Conservation (phyloP, 305 asterid genomes). For the Fraxinus angustifolia region DNA sequence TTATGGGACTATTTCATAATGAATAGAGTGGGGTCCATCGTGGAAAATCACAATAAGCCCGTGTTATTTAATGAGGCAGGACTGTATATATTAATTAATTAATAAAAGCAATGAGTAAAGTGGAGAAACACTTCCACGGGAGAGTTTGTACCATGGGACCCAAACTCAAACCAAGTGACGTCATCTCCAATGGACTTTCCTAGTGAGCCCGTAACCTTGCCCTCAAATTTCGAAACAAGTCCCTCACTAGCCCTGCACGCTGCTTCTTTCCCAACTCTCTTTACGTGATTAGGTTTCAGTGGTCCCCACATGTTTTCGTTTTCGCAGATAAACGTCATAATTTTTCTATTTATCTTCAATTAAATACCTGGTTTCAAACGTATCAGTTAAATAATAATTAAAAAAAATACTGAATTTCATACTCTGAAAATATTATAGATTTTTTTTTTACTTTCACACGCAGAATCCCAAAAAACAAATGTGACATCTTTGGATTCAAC, state of each 20-base stretch:
- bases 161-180: slow-evolving; percentile 17
- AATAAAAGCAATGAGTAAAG: slow-evolving; percentile 7
- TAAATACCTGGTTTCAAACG: too few relatives aligned
- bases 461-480: too few relatives aligned
- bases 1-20: background rate
- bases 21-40: background rate
- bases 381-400: too few relatives aligned
- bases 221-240: slow-evolving; percentile 27
- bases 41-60: background rate
- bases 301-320: slow-evolving; percentile 8
- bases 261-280: background rate
- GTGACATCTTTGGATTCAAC: too few relatives aligned
- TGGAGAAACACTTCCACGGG: slow-evolving; percentile 17
- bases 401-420: too few relatives aligned
- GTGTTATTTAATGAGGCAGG: background rate
- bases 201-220: slow-evolving; percentile 15
- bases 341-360: too few relatives aligned
- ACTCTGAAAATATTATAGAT: too few relatives aligned
- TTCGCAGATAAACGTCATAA: background rate
- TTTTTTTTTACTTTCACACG: too few relatives aligned
- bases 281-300: background rate
- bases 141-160: slow-evolving; percentile 25
- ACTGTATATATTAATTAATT: too few relatives aligned
- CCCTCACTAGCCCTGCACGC: background rate
- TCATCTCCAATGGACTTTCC: slow-evolving; percentile 27